phyloP scores from a whole-genome alignment of 2,329 filamentous ascomycete genomes.

The Reticulascus tulasneorum region DNA sequence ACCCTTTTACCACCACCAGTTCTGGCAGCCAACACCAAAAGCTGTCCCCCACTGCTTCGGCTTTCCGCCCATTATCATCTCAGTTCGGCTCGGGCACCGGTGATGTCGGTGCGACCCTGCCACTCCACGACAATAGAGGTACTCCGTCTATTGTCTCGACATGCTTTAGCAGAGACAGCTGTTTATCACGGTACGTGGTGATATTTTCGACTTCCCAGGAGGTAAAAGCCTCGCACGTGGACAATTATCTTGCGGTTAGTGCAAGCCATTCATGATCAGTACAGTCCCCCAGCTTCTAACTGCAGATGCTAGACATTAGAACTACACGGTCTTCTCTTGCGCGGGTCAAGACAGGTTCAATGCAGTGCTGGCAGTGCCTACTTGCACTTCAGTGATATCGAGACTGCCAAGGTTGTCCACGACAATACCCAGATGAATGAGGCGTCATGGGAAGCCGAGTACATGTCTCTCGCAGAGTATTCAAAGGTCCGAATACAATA shows the following conservation, averaged over 20 bases:
- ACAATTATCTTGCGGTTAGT: no score
- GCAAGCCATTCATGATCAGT: no score
- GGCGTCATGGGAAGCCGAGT: constrained; percentile 42
- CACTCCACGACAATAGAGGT: no score
- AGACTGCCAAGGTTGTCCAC: constrained; percentile 51
- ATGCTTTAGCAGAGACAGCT: no score
- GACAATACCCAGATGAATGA: constrained; percentile 39
- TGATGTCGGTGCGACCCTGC: no score
- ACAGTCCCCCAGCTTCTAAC: no score
- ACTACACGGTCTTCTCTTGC: constrained; percentile 25
- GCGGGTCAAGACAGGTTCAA: constrained; percentile 32
- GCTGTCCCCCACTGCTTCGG: constrained; percentile 60
- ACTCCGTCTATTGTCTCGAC: no score
- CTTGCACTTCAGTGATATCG: constrained; percentile 56
- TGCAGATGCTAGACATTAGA: constrained; percentile 20
- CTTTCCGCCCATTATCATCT: constrained; percentile 51
- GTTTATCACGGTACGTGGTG: no score
- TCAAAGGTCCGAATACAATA: constrained; percentile 25
- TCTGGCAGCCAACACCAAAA: constrained; percentile 31
- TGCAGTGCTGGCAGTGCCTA: constrained; percentile 38
- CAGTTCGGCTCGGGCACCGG: no score
- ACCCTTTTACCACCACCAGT: constrained; percentile 50
- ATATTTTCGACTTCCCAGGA: no score
- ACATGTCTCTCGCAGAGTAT: constrained; percentile 42
- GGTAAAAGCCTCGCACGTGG: no score